Percentiles rank a stretch among this genome's conserved stretches.
These are phyloP conservation scores for Saccharomyces uvarum DNA, from an alignment of 1,139 yeast species.

Conservation along the genomic window DNA sequence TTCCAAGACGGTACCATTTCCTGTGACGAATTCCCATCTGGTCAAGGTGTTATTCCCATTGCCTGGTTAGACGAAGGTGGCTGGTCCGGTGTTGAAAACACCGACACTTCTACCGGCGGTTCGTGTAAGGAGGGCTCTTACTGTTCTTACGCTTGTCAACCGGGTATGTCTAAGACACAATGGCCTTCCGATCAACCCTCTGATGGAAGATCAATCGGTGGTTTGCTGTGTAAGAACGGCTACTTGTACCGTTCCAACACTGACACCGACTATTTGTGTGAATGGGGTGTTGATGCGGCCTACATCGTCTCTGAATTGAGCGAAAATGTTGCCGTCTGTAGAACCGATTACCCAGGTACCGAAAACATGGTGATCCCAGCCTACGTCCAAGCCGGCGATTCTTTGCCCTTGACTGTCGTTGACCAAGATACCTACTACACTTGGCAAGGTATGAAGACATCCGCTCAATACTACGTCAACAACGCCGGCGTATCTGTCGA, in stretches of 20 bases:
- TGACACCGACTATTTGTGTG: conserved; percentile 54
- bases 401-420: conserved; percentile 65
- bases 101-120: conserved; percentile 55
- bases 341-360: conserved; percentile 83
- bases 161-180: conserved; percentile 85
- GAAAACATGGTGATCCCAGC: conserved; percentile 82
- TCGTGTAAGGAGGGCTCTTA: conserved; percentile 63
- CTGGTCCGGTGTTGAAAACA: conserved; percentile 58
- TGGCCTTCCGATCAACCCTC: conserved; percentile 69
- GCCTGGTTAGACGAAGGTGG: conserved; percentile 58
- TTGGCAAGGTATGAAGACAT: conserved; percentile 77
- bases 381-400: conserved; percentile 50
- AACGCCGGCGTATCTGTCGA: conserved; percentile 82
- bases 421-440: conserved; percentile 65
- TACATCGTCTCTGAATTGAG: conserved; percentile 47
- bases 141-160: conserved; percentile 79
- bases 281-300: conserved; percentile 63
- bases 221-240: conserved; percentile 60
- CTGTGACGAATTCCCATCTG: conserved; percentile 56
- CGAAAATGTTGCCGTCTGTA: conserved; percentile 60
- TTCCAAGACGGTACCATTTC: conserved; percentile 57
- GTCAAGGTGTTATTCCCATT: conserved; percentile 62
- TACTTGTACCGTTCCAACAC: conserved; percentile 58
- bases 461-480: conserved; percentile 94
- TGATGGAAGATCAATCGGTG: conserved; percentile 71